These are phyloP conservation scores for Yamadazyma buinensis DNA, from an alignment of 1,139 yeast genomes.

Conservation along the genomic window DNA sequence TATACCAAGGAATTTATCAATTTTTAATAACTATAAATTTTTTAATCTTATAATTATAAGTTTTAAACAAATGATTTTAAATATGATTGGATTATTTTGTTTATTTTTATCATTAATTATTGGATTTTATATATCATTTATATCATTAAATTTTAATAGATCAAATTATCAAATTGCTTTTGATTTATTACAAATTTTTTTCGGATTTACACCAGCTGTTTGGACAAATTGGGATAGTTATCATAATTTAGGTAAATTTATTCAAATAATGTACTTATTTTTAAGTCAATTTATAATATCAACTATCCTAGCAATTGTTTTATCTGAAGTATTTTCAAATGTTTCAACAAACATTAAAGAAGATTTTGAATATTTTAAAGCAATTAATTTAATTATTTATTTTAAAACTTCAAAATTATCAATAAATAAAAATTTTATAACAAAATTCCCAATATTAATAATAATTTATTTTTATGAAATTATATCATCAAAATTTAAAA, in stretches of 20 bases:
- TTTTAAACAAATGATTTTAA: constrained; percentile 52
- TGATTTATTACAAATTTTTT: constrained; percentile 52
- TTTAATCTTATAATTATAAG: constrained; percentile 53
- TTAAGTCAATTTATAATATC: constrained; percentile 56
- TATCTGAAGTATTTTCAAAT: constrained; percentile 43
- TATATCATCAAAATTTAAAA: constrained; percentile 6
- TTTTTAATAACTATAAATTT: constrained; percentile 52
- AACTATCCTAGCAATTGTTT: constrained; percentile 56
- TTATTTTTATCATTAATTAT: constrained; percentile 50
- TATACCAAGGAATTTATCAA: constrained; percentile 52
- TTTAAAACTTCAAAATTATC: constrained; percentile 20
- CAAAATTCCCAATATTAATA: constrained; percentile 32
- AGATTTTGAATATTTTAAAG: constrained; percentile 40
- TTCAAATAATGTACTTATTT: constrained; percentile 52
- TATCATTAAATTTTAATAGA: constrained; percentile 47
- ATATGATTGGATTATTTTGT: constrained; percentile 49
- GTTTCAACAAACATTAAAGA: constrained; percentile 36
- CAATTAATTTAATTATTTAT: constrained; percentile 36
- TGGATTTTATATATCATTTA: constrained; percentile 57
- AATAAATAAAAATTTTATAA: constrained; percentile 14
- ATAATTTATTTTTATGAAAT: constrained; percentile 33
- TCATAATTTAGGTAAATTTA: constrained; percentile 45
- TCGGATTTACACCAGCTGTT: constrained; percentile 63
- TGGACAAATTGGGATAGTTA: constrained; percentile 59
- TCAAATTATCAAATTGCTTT: constrained; percentile 50